Conservation (phyloP, 805 yeast genomes). For the Gaillardinia entomophila region DNA sequence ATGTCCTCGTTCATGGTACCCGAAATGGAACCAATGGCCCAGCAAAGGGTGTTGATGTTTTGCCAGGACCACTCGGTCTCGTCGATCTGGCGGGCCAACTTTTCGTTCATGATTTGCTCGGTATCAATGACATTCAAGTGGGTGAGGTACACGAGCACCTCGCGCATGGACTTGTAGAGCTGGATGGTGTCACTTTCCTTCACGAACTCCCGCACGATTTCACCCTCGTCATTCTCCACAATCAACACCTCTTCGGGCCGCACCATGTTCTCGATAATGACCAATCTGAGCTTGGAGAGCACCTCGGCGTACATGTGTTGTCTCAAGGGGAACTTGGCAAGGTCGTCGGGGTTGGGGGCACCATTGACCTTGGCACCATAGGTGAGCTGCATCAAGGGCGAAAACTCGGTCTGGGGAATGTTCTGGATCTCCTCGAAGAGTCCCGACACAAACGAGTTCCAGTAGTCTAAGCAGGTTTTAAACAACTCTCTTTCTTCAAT, state of each 20-base stretch:
- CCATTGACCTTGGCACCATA: constrained; percentile 47
- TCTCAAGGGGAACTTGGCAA: constrained; percentile 77
- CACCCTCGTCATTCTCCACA: constrained; percentile 98
- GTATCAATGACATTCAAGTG: constrained; percentile 94
- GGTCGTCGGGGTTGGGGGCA: constrained; percentile 76
- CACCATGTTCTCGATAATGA: constrained; percentile 96
- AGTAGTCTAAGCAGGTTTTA: constrained; percentile 92
- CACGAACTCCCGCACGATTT: constrained; percentile 94
- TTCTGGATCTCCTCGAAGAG: constrained; percentile 82
- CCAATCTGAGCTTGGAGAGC: constrained; percentile 77
- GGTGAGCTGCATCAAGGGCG: constrained; percentile 70
- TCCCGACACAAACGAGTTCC: constrained; percentile 81
- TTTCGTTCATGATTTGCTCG: constrained; percentile 87
- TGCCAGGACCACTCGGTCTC: constrained; percentile 99
- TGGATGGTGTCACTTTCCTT: constrained; percentile 97
- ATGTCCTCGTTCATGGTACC: constrained; percentile 98
- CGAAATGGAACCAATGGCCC: constrained; percentile 99
- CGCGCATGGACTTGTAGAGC: constrained; percentile 91
- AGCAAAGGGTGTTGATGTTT: constrained; percentile 91
- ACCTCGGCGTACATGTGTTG: constrained; percentile 78
- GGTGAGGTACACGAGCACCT: constrained; percentile 89
- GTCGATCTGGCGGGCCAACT: constrained; percentile 87
- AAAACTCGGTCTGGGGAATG: constrained; percentile 63
- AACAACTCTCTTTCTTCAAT: constrained; percentile 95
- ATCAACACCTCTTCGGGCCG: constrained; percentile 96